A percentile compares a stretch with the other conserved stretches of the same genome.
phyloP scores from a whole-genome alignment of 768 basidiomycete species.

The Boletus rex-veris region DNA sequence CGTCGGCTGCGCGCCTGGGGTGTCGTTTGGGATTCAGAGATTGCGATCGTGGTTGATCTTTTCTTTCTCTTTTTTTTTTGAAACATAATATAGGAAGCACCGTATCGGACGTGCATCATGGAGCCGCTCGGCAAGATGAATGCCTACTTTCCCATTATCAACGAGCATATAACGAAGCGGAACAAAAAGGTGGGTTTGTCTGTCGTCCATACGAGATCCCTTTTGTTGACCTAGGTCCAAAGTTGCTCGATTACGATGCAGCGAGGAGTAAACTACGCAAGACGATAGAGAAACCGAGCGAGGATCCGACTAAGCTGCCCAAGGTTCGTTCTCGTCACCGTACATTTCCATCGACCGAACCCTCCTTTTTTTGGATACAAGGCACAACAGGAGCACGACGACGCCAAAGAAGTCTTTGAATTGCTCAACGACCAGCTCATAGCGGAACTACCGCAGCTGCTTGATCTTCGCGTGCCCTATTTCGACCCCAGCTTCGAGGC shows the following conservation, averaged over 20 bases:
- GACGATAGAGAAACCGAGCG: slow-evolving; percentile 84
- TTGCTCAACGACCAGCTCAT: slow-evolving; percentile 91
- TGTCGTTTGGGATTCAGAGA: background rate
- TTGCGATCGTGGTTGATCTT: slow-evolving; percentile 1
- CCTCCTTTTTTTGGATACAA: background rate
- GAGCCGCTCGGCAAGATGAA: slow-evolving; percentile 98
- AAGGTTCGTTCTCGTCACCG: slow-evolving; percentile 43
- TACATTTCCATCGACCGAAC: background rate
- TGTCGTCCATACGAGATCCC: too few relatives aligned
- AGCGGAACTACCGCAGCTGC: slow-evolving; percentile 82
- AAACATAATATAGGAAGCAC: slow-evolving; percentile 62
- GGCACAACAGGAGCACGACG: slow-evolving; percentile 96
- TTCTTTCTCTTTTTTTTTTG: background rate
- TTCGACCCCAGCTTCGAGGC: slow-evolving; percentile 99
- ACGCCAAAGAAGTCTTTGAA: slow-evolving; percentile 91
- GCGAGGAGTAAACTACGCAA: slow-evolving; percentile 89
- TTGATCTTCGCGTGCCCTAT: slow-evolving; percentile 95
- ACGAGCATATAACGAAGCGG: slow-evolving; percentile 89
- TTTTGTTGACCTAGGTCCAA: background rate
- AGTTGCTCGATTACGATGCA: slow-evolving; percentile 95
- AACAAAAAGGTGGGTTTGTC: slow-evolving; percentile 79
- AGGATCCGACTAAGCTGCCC: slow-evolving; percentile 89
- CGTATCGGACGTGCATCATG: slow-evolving; percentile 91
- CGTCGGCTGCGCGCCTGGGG: background rate
- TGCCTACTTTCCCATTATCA: slow-evolving; percentile 89